These are phyloP conservation scores for Lomentospora prolificans DNA, from an alignment of 2,329 filamentous ascomycete species.

Conservation along the genomic window DNA sequence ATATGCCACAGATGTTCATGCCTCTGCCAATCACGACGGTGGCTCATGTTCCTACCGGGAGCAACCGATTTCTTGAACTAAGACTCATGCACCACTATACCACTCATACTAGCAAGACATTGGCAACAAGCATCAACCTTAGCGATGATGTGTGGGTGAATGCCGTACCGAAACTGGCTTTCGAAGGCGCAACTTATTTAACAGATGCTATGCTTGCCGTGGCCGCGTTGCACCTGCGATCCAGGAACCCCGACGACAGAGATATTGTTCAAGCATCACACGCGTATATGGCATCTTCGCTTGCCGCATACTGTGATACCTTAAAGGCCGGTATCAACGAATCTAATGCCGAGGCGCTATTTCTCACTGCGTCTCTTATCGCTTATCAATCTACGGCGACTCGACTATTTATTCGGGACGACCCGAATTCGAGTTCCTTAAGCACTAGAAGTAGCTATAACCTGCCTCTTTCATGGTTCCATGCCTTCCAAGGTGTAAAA, in stretches of 20 bases:
- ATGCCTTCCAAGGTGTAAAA: slow-evolving; percentile 58
- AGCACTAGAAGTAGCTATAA: slow-evolving; percentile 37
- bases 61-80: slow-evolving; percentile 44
- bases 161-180: slow-evolving; percentile 51
- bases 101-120: slow-evolving; percentile 47
- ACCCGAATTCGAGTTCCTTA: slow-evolving; percentile 23
- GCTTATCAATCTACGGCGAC: slow-evolving; percentile 57
- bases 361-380: slow-evolving; percentile 53
- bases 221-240: slow-evolving; percentile 52
- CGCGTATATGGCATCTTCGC: slow-evolving; percentile 53
- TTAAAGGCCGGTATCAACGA: slow-evolving; percentile 47
- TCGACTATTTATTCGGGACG: slow-evolving; percentile 51
- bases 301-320: slow-evolving; percentile 48
- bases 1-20: slow-evolving; percentile 7
- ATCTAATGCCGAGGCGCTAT: slow-evolving; percentile 51
- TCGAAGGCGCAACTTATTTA: slow-evolving; percentile 46
- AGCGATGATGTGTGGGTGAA: slow-evolving; percentile 50
- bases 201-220: slow-evolving; percentile 56
- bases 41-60: slow-evolving; percentile 24
- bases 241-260: slow-evolving; percentile 45
- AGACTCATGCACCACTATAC: slow-evolving; percentile 57
- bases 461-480: slow-evolving; percentile 55
- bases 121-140: slow-evolving; percentile 41
- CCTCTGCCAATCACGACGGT: slow-evolving; percentile 15
- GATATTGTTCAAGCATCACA: slow-evolving; percentile 53